phyloP scores from a whole-genome alignment of 306 rosid species.

The Cicer cuneatum region DNA sequence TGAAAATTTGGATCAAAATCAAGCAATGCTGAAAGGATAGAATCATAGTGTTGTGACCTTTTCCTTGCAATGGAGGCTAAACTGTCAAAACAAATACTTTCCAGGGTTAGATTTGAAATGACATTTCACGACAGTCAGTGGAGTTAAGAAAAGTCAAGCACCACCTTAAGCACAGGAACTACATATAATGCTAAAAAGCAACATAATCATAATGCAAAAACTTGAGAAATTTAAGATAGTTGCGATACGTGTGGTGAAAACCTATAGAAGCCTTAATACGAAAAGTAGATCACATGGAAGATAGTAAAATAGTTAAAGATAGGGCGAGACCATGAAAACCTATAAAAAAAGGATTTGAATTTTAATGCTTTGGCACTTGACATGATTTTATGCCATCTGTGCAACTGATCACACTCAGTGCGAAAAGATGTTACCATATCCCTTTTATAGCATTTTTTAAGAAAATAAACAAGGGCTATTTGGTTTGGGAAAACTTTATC shows the following conservation, averaged over 20 bases:
- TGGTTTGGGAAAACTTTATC: background rate
- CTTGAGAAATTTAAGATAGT: background rate
- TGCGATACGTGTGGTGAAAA: too few relatives aligned
- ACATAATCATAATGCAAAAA: conserved; percentile 26
- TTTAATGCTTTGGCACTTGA: conserved; percentile 5
- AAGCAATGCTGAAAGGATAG: conserved; percentile 70
- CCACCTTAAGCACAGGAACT: conserved; percentile 36
- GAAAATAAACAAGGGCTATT: background rate
- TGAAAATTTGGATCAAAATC: conserved; percentile 81
- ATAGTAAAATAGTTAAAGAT: background rate
- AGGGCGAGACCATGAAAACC: background rate
- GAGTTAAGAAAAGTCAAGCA: background rate
- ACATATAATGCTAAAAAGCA: conserved; percentile 36
- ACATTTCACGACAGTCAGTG: conserved; percentile 12
- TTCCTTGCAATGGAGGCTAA: conserved; percentile 87
- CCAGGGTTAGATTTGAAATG: conserved; percentile 44
- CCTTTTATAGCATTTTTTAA: background rate
- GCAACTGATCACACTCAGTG: background rate
- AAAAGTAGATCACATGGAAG: background rate
- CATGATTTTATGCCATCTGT: conserved; percentile 10
- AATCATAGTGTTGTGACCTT: conserved; percentile 75
- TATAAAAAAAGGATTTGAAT: background rate
- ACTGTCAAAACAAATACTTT: conserved; percentile 61
- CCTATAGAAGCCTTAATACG: too few relatives aligned
- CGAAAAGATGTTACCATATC: conserved; percentile 5